These are phyloP conservation scores for Sequoia sempervirens DNA, from an alignment of 75 land plant species.

Conservation along the genomic window DNA sequence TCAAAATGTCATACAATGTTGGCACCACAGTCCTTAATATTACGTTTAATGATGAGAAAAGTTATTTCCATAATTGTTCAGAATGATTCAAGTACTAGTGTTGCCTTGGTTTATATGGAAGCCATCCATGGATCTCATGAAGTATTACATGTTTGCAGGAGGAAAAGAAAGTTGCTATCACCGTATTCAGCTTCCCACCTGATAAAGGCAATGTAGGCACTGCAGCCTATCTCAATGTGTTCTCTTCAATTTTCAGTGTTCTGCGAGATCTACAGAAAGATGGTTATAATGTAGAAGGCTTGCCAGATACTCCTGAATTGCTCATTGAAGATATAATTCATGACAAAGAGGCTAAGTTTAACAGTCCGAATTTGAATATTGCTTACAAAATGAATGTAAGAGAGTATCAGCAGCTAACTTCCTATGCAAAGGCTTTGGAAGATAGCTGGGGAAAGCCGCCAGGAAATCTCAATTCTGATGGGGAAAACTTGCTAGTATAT, in stretches of 20 bases:
- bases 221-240: constrained; percentile 97
- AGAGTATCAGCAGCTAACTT: constrained; percentile 86
- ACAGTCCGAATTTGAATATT: constrained; percentile 90
- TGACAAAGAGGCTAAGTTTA: constrained; percentile 98
- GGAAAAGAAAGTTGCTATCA: constrained; percentile 94
- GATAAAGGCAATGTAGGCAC: constrained; percentile 99
- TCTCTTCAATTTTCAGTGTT: constrained; percentile 90
- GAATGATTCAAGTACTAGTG: neutral
- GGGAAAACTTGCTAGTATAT: constrained; percentile 91
- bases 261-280: constrained; percentile 69
- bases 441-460: constrained; percentile 99
- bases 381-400: constrained; percentile 91
- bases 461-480: constrained; percentile 96
- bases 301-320: constrained; percentile 83
- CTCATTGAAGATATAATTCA: constrained; percentile 93
- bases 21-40: neutral
- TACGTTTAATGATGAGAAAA: neutral
- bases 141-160: constrained; percentile 41
- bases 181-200: constrained; percentile 99
- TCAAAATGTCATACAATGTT: neutral
- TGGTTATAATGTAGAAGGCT: constrained; percentile 91
- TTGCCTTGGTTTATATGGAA: neutral
- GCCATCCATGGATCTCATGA: neutral
- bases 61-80: neutral
- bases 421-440: constrained; percentile 80